Conservation (phyloP, 768 basidiomycete species). For the Saitozyma podzolica region DNA sequence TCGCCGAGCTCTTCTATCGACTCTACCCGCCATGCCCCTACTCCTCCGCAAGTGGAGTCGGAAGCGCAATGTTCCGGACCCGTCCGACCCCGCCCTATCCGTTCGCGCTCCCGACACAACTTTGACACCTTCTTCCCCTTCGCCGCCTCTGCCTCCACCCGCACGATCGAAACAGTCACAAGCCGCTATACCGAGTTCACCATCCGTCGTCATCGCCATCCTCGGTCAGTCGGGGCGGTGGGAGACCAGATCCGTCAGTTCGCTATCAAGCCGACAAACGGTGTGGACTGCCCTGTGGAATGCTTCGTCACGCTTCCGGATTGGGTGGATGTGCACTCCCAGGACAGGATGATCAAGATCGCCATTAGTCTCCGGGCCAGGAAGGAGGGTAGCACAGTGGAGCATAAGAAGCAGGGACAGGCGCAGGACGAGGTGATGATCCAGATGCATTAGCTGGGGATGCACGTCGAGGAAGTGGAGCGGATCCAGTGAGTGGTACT, state of each 20-base stretch:
- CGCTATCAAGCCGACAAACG: conserved; percentile 29
- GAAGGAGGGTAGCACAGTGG: no score
- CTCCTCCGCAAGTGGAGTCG: no score
- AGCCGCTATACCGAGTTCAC: not conserved
- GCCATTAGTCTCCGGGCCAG: conserved; percentile 33
- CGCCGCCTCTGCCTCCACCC: conserved; percentile 5
- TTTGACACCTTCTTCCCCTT: no score
- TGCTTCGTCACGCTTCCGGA: conserved; percentile 47
- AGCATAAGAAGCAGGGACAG: no score
- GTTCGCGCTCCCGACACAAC: no score
- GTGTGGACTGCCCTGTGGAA: conserved; percentile 41
- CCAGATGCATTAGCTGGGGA: conserved; percentile 44
- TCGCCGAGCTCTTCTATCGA: no score
- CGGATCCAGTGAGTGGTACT: conserved; percentile 25
- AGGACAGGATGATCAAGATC: conserved; percentile 33
- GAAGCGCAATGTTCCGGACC: no score
- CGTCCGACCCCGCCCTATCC: no score
- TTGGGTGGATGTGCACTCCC: conserved; percentile 45
- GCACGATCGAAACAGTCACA: not conserved
- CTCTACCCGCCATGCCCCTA: no score
- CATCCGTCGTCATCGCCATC: no score
- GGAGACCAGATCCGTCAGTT: conserved; percentile 20
- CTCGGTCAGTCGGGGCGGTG: no score
- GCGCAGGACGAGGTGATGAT: conserved; percentile 17
- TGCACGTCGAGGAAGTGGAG: conserved; percentile 50